phyloP scores from a whole-genome alignment of 1,139 yeast species.

The Kodamaea fungicola region DNA sequence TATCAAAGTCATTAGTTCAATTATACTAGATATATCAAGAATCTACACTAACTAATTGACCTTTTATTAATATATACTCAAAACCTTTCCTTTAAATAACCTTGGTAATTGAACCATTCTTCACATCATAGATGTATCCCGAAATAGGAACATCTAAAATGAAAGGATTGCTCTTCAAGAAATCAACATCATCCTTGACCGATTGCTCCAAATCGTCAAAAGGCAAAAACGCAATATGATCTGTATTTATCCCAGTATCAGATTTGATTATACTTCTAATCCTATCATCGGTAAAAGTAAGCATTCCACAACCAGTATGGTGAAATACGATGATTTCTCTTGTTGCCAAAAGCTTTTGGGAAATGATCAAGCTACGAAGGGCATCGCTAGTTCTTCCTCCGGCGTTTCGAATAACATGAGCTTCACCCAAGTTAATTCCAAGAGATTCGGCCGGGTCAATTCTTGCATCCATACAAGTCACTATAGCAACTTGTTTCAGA shows the following conservation, averaged over 20 bases:
- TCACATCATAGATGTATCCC: conserved; percentile 39
- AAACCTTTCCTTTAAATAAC: conserved; percentile 9
- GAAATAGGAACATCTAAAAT: conserved; percentile 30
- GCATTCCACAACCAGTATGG: conserved; percentile 44
- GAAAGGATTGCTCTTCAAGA: conserved; percentile 16
- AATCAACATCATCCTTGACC: conserved; percentile 33
- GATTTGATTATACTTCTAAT: conserved; percentile 23
- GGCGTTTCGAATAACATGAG: conserved; percentile 44
- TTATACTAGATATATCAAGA: too few relatives aligned
- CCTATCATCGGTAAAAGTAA: conserved; percentile 31
- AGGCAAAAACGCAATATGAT: conserved; percentile 31
- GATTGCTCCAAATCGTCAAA: conserved; percentile 30
- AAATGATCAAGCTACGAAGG: conserved; percentile 36
- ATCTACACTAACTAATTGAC: too few relatives aligned
- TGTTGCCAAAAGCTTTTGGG: conserved; percentile 34
- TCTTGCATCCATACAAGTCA: conserved; percentile 47
- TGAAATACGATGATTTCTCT: conserved; percentile 38
- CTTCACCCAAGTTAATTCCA: conserved; percentile 43
- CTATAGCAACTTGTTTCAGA: conserved; percentile 30
- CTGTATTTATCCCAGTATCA: conserved; percentile 27
- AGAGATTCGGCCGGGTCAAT: conserved; percentile 38
- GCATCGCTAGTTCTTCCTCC: conserved; percentile 44
- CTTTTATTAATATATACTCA: background rate
- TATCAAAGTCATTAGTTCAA: too few relatives aligned
- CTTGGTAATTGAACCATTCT: conserved; percentile 26